These are phyloP conservation scores for Prunus dulcis DNA, from an alignment of 306 rosid species.

Conservation along the genomic window DNA sequence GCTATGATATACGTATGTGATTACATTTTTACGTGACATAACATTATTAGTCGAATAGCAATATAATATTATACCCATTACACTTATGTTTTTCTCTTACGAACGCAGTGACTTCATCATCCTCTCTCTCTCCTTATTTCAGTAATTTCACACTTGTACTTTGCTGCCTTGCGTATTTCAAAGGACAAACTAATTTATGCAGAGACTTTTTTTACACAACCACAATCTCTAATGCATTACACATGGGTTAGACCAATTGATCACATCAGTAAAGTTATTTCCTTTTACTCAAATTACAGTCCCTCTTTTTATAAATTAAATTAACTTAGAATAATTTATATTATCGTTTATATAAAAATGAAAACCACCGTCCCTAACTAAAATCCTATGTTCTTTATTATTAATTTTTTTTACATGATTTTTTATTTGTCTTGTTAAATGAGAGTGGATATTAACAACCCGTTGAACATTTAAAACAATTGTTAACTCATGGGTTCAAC, in stretches of 20 bases:
- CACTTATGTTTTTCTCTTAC: accelerated
- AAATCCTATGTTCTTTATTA: background rate
- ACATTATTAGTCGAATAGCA: accelerated
- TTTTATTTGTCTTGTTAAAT: background rate
- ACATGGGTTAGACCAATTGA: background rate
- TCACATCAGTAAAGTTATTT: accelerated
- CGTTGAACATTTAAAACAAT: background rate
- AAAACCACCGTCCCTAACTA: background rate
- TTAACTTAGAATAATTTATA: too few species aligned
- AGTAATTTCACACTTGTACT: too few species aligned
- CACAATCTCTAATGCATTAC: too few species aligned
- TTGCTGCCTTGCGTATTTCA: background rate
- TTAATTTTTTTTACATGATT: background rate
- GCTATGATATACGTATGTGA: accelerated
- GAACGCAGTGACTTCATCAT: too few species aligned
- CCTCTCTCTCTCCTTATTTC: too few species aligned
- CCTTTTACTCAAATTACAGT: too few species aligned
- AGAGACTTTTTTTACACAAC: too few species aligned
- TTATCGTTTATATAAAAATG: too few species aligned
- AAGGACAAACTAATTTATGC: background rate
- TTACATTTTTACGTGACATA: too few species aligned
- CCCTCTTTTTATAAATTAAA: too few species aligned
- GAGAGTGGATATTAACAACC: background rate
- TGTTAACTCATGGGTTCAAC: background rate
- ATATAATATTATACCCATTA: accelerated